Percentiles rank a stretch among this genome's conserved stretches.
phyloP scores from a whole-genome alignment of 345 rosid genomes.

The Mercurialis annua region DNA sequence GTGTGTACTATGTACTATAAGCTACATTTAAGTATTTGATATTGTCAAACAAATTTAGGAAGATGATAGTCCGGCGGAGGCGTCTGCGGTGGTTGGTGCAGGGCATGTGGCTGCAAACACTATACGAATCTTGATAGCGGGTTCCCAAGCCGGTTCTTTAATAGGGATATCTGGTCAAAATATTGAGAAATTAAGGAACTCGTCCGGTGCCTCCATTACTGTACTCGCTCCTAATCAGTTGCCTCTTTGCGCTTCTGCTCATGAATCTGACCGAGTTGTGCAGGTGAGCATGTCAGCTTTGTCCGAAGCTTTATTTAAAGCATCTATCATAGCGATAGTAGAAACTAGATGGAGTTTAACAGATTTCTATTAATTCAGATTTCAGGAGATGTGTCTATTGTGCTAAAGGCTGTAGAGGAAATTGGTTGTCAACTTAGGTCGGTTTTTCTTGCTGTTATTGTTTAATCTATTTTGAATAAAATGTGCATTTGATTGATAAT shows the following conservation, averaged over 20 bases:
- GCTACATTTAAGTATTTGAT: not conserved
- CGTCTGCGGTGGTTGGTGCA: slow-evolving; percentile 26
- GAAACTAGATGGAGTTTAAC: not conserved
- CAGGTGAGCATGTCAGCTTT: slow-evolving; percentile 33
- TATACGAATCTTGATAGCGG: slow-evolving; percentile 56
- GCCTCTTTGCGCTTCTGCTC: slow-evolving; percentile 65
- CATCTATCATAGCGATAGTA: not conserved
- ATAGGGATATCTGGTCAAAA: slow-evolving; percentile 63
- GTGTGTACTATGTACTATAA: too few species aligned
- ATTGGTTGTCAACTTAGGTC: slow-evolving; percentile 63
- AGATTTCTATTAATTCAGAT: slow-evolving; percentile 31
- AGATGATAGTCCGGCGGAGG: slow-evolving; percentile 39
- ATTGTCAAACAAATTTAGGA: too few species aligned
- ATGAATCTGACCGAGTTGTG: slow-evolving; percentile 64
- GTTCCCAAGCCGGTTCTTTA: slow-evolving; percentile 59
- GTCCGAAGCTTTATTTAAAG: not conserved
- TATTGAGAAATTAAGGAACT: slow-evolving; percentile 57
- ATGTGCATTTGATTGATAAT: not conserved
- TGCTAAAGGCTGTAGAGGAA: slow-evolving; percentile 54
- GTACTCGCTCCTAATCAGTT: slow-evolving; percentile 62
- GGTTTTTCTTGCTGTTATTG: slow-evolving; percentile 20
- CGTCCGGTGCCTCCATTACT: slow-evolving; percentile 53
- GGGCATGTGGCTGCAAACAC: slow-evolving; percentile 66
- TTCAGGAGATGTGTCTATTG: slow-evolving; percentile 57
- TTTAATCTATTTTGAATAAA: not conserved